These are phyloP conservation scores for Camelina sativa DNA, from an alignment of 345 rosid genomes.

Conservation along the genomic window DNA sequence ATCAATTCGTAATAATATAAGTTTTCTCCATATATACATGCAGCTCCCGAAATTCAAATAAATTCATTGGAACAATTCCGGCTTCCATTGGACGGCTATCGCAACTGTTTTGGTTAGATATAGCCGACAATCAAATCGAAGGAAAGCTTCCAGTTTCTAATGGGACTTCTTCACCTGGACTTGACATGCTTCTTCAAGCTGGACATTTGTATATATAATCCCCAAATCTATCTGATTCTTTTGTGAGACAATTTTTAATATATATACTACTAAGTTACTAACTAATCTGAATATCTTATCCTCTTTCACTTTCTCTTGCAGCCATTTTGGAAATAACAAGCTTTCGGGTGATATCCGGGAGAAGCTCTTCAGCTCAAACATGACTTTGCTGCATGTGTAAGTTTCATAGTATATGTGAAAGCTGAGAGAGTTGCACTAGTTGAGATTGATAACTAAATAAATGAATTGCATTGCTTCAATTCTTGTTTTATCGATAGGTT, in stretches of 20 bases:
- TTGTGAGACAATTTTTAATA: neutral
- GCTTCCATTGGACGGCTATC: constrained; percentile 10
- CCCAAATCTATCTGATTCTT: neutral
- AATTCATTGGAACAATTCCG: constrained; percentile 4
- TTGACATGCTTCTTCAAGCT: constrained; percentile 7
- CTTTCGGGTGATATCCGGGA: constrained; percentile 1
- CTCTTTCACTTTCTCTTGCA: neutral
- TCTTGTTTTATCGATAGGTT: neutral
- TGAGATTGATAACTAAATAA: neutral
- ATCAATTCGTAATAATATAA: neutral
- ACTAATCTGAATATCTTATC: neutral
- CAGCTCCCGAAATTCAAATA: constrained; percentile 2
- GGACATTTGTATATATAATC: neutral
- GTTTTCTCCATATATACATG: neutral
- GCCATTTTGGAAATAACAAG: constrained; percentile 19
- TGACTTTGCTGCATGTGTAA: constrained; percentile 15
- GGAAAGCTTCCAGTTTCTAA: neutral
- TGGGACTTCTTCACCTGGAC: constrained; percentile 11
- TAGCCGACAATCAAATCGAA: constrained; percentile 4
- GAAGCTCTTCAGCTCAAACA: constrained; percentile 13
- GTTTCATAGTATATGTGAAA: neutral
- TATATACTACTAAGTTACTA: neutral
- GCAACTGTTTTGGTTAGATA: neutral
- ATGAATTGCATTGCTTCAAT: no score
- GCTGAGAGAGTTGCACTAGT: neutral